Percentiles rank a stretch among this genome's conserved stretches.
phyloP scores from a whole-genome alignment of 148 eudicot species.

The Pouteria glomerata region DNA sequence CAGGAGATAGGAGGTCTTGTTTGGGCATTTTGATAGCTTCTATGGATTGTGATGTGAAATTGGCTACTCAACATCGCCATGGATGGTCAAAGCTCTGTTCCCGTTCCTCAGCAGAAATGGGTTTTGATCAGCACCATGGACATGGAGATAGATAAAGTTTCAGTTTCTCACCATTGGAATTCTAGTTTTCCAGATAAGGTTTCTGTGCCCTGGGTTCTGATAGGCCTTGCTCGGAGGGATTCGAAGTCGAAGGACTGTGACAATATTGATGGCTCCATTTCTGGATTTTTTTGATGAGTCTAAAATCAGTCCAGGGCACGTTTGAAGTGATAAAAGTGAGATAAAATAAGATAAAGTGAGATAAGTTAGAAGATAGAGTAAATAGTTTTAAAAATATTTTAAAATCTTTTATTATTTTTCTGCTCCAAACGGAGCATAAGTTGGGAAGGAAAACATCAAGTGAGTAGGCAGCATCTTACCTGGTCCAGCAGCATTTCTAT shows the following conservation, averaged over 20 bases:
- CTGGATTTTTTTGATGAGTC: constrained; percentile 4
- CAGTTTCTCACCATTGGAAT: constrained; percentile 14
- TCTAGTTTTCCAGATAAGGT: constrained; percentile 35
- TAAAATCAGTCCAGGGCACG: neutral
- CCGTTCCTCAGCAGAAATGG: constrained; percentile 5
- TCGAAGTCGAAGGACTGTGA: constrained; percentile 10
- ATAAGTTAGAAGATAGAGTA: too few relatives aligned
- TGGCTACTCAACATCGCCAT: constrained; percentile 59
- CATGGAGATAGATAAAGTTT: too few relatives aligned
- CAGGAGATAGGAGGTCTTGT: constrained; percentile 36
- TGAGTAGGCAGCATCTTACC: too few relatives aligned
- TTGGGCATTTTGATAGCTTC: constrained; percentile 2
- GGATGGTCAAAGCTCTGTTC: constrained; percentile 15
- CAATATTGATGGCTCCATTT: constrained; percentile 8
- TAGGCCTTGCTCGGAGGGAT: constrained; percentile 23
- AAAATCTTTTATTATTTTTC: too few relatives aligned
- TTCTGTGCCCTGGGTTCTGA: constrained; percentile 15
- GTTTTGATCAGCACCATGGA: neutral
- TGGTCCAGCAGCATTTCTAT: constrained; percentile 6
- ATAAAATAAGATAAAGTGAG: too few relatives aligned
- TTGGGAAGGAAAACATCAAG: too few relatives aligned
- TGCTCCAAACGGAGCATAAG: too few relatives aligned
- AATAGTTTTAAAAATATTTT: too few relatives aligned
- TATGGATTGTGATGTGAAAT: constrained; percentile 27
- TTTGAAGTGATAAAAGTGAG: too few relatives aligned